These are phyloP conservation scores for Adenanthera pavonina DNA, from an alignment of 306 rosid species.

Conservation along the genomic window DNA sequence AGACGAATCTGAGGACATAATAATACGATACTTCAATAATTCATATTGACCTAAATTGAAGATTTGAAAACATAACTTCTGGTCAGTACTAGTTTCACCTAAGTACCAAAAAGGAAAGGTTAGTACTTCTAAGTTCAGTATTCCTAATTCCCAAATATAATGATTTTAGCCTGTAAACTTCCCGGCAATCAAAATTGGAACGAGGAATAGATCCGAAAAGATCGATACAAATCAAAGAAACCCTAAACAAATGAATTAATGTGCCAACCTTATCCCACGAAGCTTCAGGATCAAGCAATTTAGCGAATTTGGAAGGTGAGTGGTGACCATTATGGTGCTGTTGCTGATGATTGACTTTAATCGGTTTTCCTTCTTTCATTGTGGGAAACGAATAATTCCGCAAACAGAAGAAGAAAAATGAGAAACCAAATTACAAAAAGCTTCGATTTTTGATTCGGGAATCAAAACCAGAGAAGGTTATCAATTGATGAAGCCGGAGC, in stretches of 20 bases:
- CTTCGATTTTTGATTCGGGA: slow-evolving; percentile 17
- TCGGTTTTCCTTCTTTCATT: slow-evolving; percentile 92
- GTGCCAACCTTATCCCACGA: slow-evolving; percentile 94
- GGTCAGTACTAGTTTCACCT: background rate
- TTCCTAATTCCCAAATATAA: background rate
- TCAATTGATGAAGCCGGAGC: slow-evolving; percentile 3
- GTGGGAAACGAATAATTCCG: slow-evolving; percentile 24
- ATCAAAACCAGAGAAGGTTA: background rate
- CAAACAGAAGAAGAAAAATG: background rate
- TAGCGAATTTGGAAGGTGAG: slow-evolving; percentile 88
- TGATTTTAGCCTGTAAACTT: background rate
- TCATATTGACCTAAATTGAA: background rate
- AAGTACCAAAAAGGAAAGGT: background rate
- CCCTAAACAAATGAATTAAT: background rate
- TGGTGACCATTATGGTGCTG: slow-evolving; percentile 91
- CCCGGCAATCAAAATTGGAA: background rate
- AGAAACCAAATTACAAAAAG: slow-evolving; percentile 18
- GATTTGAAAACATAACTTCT: background rate
- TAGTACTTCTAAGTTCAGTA: background rate
- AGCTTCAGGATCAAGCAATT: slow-evolving; percentile 95
- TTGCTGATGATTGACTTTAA: slow-evolving; percentile 57
- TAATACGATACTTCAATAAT: background rate
- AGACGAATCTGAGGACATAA: background rate
- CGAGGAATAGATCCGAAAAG: slow-evolving; percentile 10
- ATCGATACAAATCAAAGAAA: background rate